Conservation (phyloP, 2,329 filamentous ascomycete genomes). For the Colletotrichum incanum region DNA sequence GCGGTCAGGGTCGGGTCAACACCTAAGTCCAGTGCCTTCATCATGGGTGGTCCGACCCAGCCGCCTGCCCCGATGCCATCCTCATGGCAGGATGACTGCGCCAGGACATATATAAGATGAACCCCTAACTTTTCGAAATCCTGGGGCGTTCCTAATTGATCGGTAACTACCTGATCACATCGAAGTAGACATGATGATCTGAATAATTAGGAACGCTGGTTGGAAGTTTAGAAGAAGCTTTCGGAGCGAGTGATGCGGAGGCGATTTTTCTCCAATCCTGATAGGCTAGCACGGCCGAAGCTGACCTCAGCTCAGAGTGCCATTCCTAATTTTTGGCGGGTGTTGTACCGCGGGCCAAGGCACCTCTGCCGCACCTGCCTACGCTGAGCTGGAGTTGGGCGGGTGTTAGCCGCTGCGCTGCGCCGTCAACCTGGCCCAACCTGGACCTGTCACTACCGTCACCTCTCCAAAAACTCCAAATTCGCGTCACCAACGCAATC, state of each 20-base stretch:
- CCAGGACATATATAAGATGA: constrained; percentile 17
- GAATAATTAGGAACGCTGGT: neutral
- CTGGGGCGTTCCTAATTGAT: neutral
- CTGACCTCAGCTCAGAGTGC: constrained; percentile 36
- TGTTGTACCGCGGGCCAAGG: constrained; percentile 18
- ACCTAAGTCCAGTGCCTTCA: neutral
- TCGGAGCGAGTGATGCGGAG: constrained; percentile 9
- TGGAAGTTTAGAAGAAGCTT: constrained; percentile 14
- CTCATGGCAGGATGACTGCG: neutral
- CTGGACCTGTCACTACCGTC: constrained; percentile 31
- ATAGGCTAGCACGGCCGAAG: constrained; percentile 33
- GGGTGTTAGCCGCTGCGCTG: constrained; percentile 19
- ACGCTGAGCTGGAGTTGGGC: constrained; percentile 20
- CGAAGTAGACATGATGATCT: too few species aligned
- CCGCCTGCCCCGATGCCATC: constrained; percentile 3
- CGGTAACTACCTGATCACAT: neutral
- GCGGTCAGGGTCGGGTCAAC: constrained; percentile 36
- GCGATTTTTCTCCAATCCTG: constrained; percentile 13
- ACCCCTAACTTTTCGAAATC: neutral
- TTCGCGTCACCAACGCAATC: constrained; percentile 42
- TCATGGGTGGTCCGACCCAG: neutral
- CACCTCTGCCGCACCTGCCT: constrained; percentile 15
- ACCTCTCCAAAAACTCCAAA: constrained; percentile 42
- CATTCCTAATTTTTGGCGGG: constrained; percentile 39
- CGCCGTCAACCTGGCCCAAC: constrained; percentile 13